These are phyloP conservation scores for Porcisia deanei DNA, from an alignment of 208 protist genomes.

Conservation along the genomic window DNA sequence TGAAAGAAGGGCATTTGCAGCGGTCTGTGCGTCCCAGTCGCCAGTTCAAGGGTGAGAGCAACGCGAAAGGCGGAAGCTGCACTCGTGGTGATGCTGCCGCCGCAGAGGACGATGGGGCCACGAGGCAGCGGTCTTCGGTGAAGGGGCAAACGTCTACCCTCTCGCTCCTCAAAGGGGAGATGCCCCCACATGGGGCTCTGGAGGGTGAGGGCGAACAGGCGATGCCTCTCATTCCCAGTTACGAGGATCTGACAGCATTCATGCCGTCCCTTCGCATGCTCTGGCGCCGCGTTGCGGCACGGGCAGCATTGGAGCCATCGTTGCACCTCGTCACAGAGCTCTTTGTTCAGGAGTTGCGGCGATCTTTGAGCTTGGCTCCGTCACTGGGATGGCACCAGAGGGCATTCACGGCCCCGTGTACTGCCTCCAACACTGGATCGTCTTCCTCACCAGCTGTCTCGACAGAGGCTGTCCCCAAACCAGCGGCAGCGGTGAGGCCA, in stretches of 20 bases:
- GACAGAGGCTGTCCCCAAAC: not conserved
- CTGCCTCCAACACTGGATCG: not conserved
- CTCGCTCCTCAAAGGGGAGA: slow-evolving; percentile 2
- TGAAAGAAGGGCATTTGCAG: slow-evolving; percentile 1
- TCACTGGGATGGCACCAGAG: slow-evolving; percentile 3
- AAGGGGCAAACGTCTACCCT: not conserved
- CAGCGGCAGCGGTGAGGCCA: not conserved
- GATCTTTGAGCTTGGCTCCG: slow-evolving; percentile 9
- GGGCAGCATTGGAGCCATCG: slow-evolving; percentile 53
- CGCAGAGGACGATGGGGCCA: not conserved
- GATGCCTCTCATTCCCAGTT: not conserved
- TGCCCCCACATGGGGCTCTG: not conserved
- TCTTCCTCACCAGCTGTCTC: not conserved
- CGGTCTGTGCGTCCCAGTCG: no score
- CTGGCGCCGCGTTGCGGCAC: slow-evolving; percentile 59
- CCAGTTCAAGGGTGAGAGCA: not conserved
- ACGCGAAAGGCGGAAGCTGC: not conserved
- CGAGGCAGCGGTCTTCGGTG: not conserved
- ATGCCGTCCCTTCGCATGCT: slow-evolving; percentile 51
- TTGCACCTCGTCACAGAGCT: slow-evolving; percentile 43
- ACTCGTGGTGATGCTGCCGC: not conserved
- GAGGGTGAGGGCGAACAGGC: not conserved
- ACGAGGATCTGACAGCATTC: slow-evolving; percentile 22
- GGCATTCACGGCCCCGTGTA: not conserved
- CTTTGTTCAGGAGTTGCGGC: slow-evolving; percentile 37